phyloP scores from a whole-genome alignment of 371 early-diverging fungal genomes.

The Parasitella parasitica region DNA sequence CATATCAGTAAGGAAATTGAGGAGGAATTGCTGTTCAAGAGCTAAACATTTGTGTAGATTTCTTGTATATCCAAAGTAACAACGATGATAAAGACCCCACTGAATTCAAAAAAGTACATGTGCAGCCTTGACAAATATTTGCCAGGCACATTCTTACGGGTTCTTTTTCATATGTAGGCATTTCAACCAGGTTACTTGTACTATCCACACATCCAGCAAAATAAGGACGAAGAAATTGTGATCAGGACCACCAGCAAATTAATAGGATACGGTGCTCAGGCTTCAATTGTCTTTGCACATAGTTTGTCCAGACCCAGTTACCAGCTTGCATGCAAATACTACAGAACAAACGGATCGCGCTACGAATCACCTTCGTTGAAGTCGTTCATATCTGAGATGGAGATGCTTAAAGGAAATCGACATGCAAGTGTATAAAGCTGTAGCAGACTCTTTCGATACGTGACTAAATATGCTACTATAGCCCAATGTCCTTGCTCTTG shows the following conservation, averaged over 20 bases:
- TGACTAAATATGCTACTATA: background rate
- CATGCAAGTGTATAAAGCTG: constrained; percentile 11
- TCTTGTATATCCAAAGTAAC: background rate
- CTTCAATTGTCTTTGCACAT: constrained; percentile 2
- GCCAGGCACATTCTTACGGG: background rate
- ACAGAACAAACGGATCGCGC: background rate
- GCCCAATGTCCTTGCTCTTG: constrained; percentile 9
- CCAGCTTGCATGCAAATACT: constrained; percentile 6
- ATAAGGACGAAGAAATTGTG: background rate
- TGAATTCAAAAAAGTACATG: background rate
- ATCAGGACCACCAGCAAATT: background rate
- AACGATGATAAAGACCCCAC: background rate
- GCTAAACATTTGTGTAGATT: too few relatives aligned
- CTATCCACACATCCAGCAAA: background rate
- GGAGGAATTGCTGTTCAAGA: too few relatives aligned
- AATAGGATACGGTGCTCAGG: constrained; percentile 5
- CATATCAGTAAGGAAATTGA: constrained; percentile 23
- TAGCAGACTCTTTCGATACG: background rate
- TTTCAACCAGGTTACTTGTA: background rate
- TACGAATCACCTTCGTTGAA: background rate
- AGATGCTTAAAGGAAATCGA: constrained; percentile 5
- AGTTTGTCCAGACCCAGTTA: background rate
- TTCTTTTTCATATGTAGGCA: background rate
- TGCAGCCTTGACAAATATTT: background rate
- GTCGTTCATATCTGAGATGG: background rate